Evolutionary conservation across 192 early-diverging fungal genomes (phyloP).

Genomic region (Bifiguratus adelaidae): DNA sequence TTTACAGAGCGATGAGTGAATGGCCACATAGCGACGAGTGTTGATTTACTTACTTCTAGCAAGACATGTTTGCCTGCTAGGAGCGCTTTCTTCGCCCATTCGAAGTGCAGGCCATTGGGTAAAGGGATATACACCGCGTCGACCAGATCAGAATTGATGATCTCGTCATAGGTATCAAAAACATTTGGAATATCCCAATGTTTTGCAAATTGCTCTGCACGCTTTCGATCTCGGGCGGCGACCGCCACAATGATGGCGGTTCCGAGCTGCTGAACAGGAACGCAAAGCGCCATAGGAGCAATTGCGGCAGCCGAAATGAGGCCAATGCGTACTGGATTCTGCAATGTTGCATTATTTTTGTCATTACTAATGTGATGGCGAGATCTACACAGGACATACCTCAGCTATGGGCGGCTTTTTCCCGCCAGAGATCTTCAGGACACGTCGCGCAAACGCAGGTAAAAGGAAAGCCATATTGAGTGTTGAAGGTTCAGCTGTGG

Average conservation of each 20-base stretch:
- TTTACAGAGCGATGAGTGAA: background rate
- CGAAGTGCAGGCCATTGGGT: slow-evolving; percentile 37
- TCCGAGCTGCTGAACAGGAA: slow-evolving; percentile 20
- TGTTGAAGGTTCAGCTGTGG: too few species aligned
- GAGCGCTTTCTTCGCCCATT: slow-evolving; percentile 29
- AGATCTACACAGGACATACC: too few species aligned
- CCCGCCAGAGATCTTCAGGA: too few species aligned
- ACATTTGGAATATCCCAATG: slow-evolving; percentile 33
- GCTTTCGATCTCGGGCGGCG: slow-evolving; percentile 29
- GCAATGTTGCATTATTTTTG: background rate
- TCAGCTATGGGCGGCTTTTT: too few species aligned
- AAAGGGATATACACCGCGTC: slow-evolving; percentile 48
- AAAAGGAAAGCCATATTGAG: too few species aligned
- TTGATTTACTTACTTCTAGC: background rate
- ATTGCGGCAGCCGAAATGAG: slow-evolving; percentile 40
- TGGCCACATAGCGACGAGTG: background rate
- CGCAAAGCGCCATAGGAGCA: slow-evolving; percentile 21
- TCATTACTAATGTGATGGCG: too few species aligned
- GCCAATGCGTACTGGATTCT: slow-evolving; percentile 34
- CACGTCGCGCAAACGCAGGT: too few species aligned
- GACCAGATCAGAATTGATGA: slow-evolving; percentile 28
- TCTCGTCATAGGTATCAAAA: slow-evolving; percentile 28
- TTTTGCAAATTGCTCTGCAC: slow-evolving; percentile 24
- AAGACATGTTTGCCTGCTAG: slow-evolving; percentile 4
- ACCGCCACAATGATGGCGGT: slow-evolving; percentile 26